Evolutionary conservation across 1,284 basidiomycete genomes (phyloP).

Genomic region (Rugosomyces carneus): DNA sequence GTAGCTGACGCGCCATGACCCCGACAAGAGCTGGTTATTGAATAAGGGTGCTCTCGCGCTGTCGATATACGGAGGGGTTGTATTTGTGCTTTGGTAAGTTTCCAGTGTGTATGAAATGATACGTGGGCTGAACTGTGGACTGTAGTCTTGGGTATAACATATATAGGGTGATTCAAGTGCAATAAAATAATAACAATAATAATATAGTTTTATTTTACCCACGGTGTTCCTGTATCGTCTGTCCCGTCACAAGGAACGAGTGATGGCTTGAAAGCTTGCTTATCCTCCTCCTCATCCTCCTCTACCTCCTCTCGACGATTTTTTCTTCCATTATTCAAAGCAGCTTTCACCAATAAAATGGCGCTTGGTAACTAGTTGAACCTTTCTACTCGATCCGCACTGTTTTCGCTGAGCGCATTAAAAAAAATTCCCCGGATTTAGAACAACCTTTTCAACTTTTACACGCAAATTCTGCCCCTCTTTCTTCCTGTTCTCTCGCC

Average conservation of each 20-base stretch:
- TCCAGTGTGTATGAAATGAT: not conserved
- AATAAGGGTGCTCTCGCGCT: slow-evolving; percentile 63
- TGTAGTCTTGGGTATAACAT: slow-evolving; percentile 72
- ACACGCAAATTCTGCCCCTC: slow-evolving; percentile 11
- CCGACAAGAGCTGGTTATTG: slow-evolving; percentile 48
- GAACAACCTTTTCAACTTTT: slow-evolving; percentile 18
- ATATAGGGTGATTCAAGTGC: slow-evolving; percentile 46
- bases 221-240: slow-evolving; percentile 16
- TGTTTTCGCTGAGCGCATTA: slow-evolving; percentile 7
- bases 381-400: slow-evolving; percentile 4
- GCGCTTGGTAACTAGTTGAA: slow-evolving; percentile 11
- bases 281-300: slow-evolving; percentile 5
- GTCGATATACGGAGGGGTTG: slow-evolving; percentile 69
- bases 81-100: slow-evolving; percentile 85
- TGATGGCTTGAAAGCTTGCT: slow-evolving; percentile 7
- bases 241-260: slow-evolving; percentile 5
- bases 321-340: too few relatives aligned
- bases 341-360: slow-evolving; percentile 9
- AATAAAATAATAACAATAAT: not conserved
- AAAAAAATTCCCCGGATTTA: slow-evolving; percentile 5
- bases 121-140: not conserved
- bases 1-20: slow-evolving; percentile 69
- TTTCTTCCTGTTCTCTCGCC: slow-evolving; percentile 12
- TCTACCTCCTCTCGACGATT: not conserved
- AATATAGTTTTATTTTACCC: slow-evolving; percentile 16